phyloP scores from a whole-genome alignment of 768 basidiomycete species.

The Boletus sp. region DNA sequence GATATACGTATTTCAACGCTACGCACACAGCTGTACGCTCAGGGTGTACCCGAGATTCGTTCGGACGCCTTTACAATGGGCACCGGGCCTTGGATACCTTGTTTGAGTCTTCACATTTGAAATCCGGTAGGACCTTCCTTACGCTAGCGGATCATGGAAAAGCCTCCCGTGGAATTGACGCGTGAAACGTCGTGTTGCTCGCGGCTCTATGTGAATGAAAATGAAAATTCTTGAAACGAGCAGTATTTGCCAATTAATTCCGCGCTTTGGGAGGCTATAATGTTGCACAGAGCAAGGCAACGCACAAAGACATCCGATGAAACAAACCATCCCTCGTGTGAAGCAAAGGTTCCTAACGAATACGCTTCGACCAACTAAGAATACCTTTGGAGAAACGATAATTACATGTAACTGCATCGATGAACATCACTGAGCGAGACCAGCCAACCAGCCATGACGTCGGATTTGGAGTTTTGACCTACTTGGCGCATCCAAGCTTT shows the following conservation, averaged over 20 bases:
- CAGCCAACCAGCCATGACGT: not conserved
- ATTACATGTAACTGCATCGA: not conserved
- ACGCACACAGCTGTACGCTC: not conserved
- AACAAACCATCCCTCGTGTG: constrained; percentile 1
- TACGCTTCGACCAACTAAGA: not conserved
- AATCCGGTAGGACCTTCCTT: no score
- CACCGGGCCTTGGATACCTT: not conserved
- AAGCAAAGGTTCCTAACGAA: not conserved
- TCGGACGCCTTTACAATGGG: not conserved
- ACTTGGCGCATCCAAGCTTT: no score
- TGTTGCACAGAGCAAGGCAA: not conserved
- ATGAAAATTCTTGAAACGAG: not conserved
- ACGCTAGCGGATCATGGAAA: not conserved
- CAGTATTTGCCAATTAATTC: not conserved
- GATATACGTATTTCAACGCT: not conserved
- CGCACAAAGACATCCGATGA: not conserved
- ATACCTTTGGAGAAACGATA: no score
- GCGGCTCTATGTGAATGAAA: not conserved
- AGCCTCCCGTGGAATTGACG: not conserved
- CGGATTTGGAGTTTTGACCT: not conserved
- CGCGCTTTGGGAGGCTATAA: not conserved
- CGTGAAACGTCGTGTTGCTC: not conserved
- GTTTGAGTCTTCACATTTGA: not conserved
- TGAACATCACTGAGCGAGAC: no score
- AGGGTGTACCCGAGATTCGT: not conserved